phyloP scores from a whole-genome alignment of 345 rosid genomes.

The Trapa bicornis region DNA sequence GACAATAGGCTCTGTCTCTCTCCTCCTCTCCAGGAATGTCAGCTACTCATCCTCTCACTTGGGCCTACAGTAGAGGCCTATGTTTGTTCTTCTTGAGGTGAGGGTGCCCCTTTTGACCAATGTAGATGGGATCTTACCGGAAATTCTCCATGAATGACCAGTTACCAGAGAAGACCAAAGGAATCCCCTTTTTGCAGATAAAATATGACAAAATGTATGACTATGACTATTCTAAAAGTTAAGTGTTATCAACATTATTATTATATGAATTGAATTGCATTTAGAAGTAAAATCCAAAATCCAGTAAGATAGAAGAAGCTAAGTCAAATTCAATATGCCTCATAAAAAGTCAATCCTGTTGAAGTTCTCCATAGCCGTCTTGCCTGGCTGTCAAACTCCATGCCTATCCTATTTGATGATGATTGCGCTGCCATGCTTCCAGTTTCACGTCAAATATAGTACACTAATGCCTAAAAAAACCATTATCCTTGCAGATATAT shows the following conservation, averaged over 20 bases:
- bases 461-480: too few relatives aligned
- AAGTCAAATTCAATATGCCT: neutral
- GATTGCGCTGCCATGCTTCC: neutral
- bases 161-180: too few relatives aligned
- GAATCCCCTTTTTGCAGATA: too few relatives aligned
- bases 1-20: too few relatives aligned
- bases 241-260: too few relatives aligned
- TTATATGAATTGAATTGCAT: too few relatives aligned
- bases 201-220: too few relatives aligned
- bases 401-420: neutral
- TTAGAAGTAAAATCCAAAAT: neutral
- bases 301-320: neutral
- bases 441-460: neutral
- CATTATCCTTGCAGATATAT: neutral
- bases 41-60: neutral
- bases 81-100: too few relatives aligned
- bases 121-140: too few relatives aligned
- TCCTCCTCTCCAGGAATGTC: neutral
- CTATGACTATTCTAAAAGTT: too few relatives aligned
- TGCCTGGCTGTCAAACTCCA: neutral
- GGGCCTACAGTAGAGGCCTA: neutral
- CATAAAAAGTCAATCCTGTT: neutral
- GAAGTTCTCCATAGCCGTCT: neutral
- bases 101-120: too few relatives aligned
- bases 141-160: too few relatives aligned